phyloP scores from a whole-genome alignment of 768 basidiomycete genomes.

The Piloderma croceum region DNA sequence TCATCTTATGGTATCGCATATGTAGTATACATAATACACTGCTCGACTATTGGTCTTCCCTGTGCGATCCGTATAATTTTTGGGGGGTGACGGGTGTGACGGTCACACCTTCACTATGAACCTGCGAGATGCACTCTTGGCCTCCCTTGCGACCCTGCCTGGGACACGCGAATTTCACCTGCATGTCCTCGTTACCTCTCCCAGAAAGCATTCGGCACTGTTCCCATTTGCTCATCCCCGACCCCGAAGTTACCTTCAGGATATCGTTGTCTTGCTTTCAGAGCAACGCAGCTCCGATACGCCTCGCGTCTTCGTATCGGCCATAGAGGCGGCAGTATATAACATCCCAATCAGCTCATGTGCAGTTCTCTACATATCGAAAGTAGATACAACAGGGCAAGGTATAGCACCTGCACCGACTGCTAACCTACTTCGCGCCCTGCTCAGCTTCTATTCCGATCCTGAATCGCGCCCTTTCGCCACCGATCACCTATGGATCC shows the following conservation, averaged over 20 bases:
- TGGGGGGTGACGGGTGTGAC: not conserved
- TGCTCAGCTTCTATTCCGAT: conserved; percentile 61
- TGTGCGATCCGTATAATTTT: not conserved
- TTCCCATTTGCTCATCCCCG: conserved; percentile 72
- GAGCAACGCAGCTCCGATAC: conserved; percentile 48
- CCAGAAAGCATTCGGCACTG: conserved; percentile 59
- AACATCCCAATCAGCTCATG: conserved; percentile 61
- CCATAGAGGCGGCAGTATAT: conserved; percentile 76
- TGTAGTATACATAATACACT: too few species aligned
- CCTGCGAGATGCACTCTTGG: conserved; percentile 60
- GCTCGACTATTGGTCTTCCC: not conserved
- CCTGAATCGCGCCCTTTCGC: conserved; percentile 56
- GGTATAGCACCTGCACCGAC: conserved; percentile 61
- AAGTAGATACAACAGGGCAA: conserved; percentile 91
- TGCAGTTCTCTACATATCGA: conserved; percentile 83
- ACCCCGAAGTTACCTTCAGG: conserved; percentile 64
- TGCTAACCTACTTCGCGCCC: conserved; percentile 54
- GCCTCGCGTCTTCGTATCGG: conserved; percentile 63
- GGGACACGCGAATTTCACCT: conserved; percentile 70
- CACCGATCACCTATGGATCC: conserved; percentile 63
- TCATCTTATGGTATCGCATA: too few species aligned
- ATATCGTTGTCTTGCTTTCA: conserved; percentile 71
- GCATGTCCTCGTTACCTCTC: conserved; percentile 66
- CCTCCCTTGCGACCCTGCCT: conserved; percentile 48
- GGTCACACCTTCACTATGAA: too few species aligned